phyloP scores from a whole-genome alignment of 345 rosid genomes.

The Citrus cavaleriei region DNA sequence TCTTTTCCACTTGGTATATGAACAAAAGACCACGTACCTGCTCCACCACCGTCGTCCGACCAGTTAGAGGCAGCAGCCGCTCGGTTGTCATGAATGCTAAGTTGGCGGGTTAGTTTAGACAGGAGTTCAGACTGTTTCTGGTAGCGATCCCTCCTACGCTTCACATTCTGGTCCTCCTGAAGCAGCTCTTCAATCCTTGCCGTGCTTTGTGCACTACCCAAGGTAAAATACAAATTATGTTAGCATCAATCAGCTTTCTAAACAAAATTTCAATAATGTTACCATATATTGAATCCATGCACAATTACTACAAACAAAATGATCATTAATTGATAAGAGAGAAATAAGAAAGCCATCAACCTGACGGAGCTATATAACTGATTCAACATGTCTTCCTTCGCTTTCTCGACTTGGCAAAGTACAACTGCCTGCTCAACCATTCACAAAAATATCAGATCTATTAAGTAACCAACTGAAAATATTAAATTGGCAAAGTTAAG shows the following conservation, averaged over 20 bases:
- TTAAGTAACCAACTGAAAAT: background rate
- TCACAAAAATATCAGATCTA: conserved; percentile 5
- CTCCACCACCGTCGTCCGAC: no score
- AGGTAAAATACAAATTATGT: background rate
- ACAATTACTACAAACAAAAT: background rate
- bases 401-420: conserved; percentile 96
- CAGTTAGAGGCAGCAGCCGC: no score
- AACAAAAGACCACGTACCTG: no score
- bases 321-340: background rate
- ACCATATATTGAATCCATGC: background rate
- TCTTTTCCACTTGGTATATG: no score
- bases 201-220: conserved; percentile 65
- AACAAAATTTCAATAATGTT: background rate
- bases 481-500: background rate
- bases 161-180: conserved; percentile 86
- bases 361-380: conserved; percentile 88
- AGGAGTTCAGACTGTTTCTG: conserved; percentile 86
- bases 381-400: conserved; percentile 95
- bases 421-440: conserved; percentile 77
- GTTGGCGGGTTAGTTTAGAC: conserved; percentile 74
- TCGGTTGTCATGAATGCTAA: conserved; percentile 88
- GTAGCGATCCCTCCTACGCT: conserved; percentile 62
- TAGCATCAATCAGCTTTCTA: background rate
- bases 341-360: conserved; percentile 26
- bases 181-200: conserved; percentile 77